Evolutionary conservation across 2,329 filamentous ascomycete species (phyloP), one percentile per base, ranked within the genome.

Genomic region (Pyrenochaeta sp.): DNA sequence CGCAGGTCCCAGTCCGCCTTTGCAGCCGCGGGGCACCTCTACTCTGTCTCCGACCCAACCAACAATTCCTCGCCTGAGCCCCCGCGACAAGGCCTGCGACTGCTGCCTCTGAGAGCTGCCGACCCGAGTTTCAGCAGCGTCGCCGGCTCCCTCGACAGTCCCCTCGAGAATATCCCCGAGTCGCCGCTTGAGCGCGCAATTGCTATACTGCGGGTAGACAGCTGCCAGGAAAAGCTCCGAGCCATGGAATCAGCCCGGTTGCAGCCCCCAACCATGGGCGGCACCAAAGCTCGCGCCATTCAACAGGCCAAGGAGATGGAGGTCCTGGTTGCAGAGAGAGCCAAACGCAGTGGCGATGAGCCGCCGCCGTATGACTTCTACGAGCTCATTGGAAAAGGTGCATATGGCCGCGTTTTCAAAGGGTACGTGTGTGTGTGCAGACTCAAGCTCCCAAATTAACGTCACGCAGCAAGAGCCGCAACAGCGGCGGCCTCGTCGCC

Each of bases 301-400:
- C 81, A 88, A 64, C 86, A 89, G 78, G 87, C 87, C 21, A 80
- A 80, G 55, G 83, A 86, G 56, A 88, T 88, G 84, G 83, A 88
- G 68, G 75, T 77, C 32, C 72, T 80, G 2, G 83, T 89, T 19
- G 74, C 81, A 34, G 84, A 88, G 53, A 77, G 83, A 47, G 85
- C 84, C 53, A 76, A 77, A 42, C 82, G 82, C 43, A 73, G 76
- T 21, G 82, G 82, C 26, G 82, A 83, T 44, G 78, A 83, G 18
- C 75, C 81, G 4, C 87, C 87, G 1, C 79, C 78, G 10, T 90
- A 89, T 55, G 78, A 80, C n/a, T 82, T 90, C 23, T 77, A 81
- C 9, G 87, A 90, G 67, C 76, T 90, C 41, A 89, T 89, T 55
- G 87, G 87, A 42, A 90, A 90, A 65, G 87, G 87, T 29, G 84